Conservation (phyloP, 768 basidiomycete species). For the Infundibulicybe gibba region DNA sequence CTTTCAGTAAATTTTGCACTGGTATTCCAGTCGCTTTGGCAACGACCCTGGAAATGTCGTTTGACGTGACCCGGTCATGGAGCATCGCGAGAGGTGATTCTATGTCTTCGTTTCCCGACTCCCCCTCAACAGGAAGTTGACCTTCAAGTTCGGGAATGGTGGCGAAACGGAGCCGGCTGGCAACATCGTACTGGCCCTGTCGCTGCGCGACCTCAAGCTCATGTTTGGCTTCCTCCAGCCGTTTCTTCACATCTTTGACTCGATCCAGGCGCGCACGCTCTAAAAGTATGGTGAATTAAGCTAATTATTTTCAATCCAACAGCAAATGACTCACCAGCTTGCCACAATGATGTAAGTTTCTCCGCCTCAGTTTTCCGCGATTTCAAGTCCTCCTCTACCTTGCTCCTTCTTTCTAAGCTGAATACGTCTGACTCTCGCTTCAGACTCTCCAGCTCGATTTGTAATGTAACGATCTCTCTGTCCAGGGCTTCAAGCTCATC, state of each 20-base stretch:
- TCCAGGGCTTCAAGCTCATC: conserved; percentile 81
- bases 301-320: background rate
- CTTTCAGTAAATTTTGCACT: conserved; percentile 82
- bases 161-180: conserved; percentile 79
- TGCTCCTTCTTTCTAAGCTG: conserved; percentile 66
- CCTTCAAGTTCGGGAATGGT: conserved; percentile 79
- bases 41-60: conserved; percentile 85
- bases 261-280: conserved; percentile 68
- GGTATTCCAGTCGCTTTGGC: conserved; percentile 90
- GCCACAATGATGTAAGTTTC: conserved; percentile 64
- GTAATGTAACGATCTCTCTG: conserved; percentile 78
- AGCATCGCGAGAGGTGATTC: conserved; percentile 61
- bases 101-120: conserved; percentile 28
- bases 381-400: conserved; percentile 63
- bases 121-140: conserved; percentile 63
- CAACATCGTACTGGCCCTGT: conserved; percentile 81
- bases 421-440: conserved; percentile 87
- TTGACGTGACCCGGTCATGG: conserved; percentile 84
- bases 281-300: conserved; percentile 12
- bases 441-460: conserved; percentile 87
- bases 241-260: conserved; percentile 69
- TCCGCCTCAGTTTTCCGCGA: conserved; percentile 61
- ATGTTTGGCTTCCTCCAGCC: conserved; percentile 79
- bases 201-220: conserved; percentile 87
- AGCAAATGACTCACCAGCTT: conserved; percentile 47